Conservation (phyloP, 139 green algal genomes). For the Dunaliella primolecta region DNA sequence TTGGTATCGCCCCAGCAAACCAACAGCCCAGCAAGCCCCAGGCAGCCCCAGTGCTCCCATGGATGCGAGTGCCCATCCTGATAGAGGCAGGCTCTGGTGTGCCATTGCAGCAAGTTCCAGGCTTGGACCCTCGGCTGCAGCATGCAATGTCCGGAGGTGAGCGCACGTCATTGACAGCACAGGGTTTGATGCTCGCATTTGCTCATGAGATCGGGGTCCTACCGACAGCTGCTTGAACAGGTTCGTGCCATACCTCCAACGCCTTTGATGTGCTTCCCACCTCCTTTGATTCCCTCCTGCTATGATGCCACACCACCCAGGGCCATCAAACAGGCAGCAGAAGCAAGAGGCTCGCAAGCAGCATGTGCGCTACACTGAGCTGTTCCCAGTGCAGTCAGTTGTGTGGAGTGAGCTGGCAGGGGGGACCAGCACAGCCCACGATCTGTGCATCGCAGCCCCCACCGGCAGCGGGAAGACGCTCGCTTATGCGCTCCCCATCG, state of each 20-base stretch:
- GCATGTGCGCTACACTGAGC: not conserved
- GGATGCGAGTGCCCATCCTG: conserved; percentile 79
- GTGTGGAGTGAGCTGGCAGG: conserved; percentile 69
- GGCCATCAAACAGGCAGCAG: no score
- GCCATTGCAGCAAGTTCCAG: conserved; percentile 47
- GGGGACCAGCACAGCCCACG: conserved; percentile 61
- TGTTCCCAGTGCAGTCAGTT: conserved; percentile 39
- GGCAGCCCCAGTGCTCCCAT: conserved; percentile 61
- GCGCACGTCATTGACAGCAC: not conserved
- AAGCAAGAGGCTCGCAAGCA: no score
- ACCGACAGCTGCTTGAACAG: no score
- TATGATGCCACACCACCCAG: no score
- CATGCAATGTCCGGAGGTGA: conserved; percentile 14
- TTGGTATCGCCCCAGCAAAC: no score
- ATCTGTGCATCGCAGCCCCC: conserved; percentile 83
- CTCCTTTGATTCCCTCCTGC: no score
- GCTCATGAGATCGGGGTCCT: no score
- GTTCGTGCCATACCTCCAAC: no score
- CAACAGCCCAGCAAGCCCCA: no score
- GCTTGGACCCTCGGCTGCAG: conserved; percentile 48
- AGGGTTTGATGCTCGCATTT: no score
- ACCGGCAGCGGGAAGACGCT: conserved; percentile 91
- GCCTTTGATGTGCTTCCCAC: no score
- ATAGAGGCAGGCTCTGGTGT: conserved; percentile 47
- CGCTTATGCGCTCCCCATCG: conserved; percentile 77